phyloP scores from a whole-genome alignment of 2,329 filamentous ascomycete species.

The Pseudocercospora crystallina region DNA sequence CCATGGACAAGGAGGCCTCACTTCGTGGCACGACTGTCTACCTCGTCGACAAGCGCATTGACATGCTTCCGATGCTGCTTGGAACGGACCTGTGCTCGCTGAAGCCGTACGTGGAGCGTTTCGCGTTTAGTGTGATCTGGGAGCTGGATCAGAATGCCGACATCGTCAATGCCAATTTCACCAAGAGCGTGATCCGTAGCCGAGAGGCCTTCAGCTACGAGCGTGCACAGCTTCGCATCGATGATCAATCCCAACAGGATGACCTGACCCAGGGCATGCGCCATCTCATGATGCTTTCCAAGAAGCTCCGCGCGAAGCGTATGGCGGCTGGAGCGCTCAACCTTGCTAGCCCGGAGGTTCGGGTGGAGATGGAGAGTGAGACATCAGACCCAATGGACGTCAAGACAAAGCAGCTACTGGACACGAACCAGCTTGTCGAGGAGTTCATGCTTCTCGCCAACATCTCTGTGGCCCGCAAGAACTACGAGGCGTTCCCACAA shows the following conservation, averaged over 20 bases:
- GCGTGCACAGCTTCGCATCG: conserved; percentile 88
- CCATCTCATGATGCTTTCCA: conserved; percentile 80
- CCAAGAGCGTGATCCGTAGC: conserved; percentile 96
- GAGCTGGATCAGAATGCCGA: conserved; percentile 84
- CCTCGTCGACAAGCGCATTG: conserved; percentile 96
- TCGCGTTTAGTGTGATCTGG: conserved; percentile 60
- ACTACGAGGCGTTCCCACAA: conserved; percentile 89
- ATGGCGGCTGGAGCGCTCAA: conserved; percentile 95
- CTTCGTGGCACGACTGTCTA: conserved; percentile 95
- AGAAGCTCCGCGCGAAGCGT: conserved; percentile 89
- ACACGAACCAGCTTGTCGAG: conserved; percentile 96
- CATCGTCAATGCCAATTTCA: conserved; percentile 81
- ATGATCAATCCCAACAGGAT: conserved; percentile 82
- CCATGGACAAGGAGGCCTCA: conserved; percentile 95
- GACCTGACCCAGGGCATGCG: conserved; percentile 89
- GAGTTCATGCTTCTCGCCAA: conserved; percentile 99
- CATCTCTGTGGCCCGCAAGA: conserved; percentile 85
- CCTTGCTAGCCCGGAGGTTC: conserved; percentile 95
- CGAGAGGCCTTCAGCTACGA: conserved; percentile 98
- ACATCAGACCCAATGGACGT: conserved; percentile 95
- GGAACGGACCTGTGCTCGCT: conserved; percentile 95
- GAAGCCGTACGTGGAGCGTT: conserved; percentile 91
- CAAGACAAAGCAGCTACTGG: conserved; percentile 89
- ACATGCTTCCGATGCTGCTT: conserved; percentile 96
- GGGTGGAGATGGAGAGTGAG: conserved; percentile 91